phyloP scores from a whole-genome alignment of 192 early-diverging fungal genomes.

The Backusella macrospora region DNA sequence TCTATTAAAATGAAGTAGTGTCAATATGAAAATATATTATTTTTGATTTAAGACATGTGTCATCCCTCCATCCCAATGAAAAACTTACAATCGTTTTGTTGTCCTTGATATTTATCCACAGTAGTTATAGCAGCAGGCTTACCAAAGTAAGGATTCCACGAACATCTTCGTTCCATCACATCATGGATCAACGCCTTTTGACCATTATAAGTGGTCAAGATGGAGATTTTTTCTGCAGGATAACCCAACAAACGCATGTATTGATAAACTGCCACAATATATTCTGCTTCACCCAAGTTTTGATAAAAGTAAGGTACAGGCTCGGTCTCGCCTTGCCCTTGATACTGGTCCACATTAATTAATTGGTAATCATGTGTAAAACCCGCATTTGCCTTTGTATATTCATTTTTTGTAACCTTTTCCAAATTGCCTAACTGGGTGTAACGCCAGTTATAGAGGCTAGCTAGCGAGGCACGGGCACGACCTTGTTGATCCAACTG shows the following conservation, averaged over 20 bases:
- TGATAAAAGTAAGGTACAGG: conserved; percentile 90
- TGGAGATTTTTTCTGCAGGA: conserved; percentile 84
- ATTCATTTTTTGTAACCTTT: conserved; percentile 54
- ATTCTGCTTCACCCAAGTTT: conserved; percentile 98
- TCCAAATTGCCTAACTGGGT: conserved; percentile 69
- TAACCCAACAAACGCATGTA: conserved; percentile 97
- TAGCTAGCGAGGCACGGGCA: conserved; percentile 76
- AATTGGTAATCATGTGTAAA: conserved; percentile 88
- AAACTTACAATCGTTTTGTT: conserved; percentile 87
- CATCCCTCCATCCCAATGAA: too few relatives aligned
- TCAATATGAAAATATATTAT: too few relatives aligned
- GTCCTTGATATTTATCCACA: conserved; percentile 97
- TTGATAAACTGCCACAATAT: conserved; percentile 91
- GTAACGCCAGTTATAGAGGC: conserved; percentile 89
- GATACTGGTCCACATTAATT: conserved; percentile 80
- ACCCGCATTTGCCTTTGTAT: conserved; percentile 77
- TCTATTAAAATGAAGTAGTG: too few relatives aligned
- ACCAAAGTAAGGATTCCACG: conserved; percentile 87
- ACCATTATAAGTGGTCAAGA: conserved; percentile 98
- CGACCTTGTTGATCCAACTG: conserved; percentile 91
- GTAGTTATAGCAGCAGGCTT: conserved; percentile 81
- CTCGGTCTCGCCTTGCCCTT: conserved; percentile 80
- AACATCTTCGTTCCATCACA: conserved; percentile 83
- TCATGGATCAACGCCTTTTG: conserved; percentile 92
- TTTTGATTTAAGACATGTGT: too few relatives aligned